phyloP scores from a whole-genome alignment of 116 monocot species.

The Zostera marina region DNA sequence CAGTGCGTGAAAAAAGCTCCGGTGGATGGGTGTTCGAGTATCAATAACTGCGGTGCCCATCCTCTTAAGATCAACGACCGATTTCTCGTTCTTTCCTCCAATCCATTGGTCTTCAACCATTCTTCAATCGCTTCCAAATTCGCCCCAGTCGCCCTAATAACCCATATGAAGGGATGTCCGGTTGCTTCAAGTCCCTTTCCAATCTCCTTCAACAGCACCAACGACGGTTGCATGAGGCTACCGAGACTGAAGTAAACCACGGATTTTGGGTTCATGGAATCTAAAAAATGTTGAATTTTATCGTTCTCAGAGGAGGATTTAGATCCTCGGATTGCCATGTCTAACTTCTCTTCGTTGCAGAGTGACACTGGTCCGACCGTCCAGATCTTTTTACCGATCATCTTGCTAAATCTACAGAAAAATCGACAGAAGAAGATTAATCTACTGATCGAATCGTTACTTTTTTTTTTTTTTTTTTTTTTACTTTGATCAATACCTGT shows the following conservation, averaged over 20 bases:
- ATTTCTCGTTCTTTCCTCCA: constrained; percentile 9
- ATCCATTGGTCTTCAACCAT: constrained; percentile 12
- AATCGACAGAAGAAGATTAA: not conserved
- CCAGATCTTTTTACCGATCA: constrained; percentile 11
- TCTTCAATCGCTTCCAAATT: not conserved
- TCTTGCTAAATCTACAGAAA: not conserved
- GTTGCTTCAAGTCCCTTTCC: constrained; percentile 8
- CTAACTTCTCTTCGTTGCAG: constrained; percentile 3
- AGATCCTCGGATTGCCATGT: constrained; percentile 15
- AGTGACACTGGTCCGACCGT: constrained; percentile 17
- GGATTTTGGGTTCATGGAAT: constrained; percentile 6
- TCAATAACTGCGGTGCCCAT: constrained; percentile 19
- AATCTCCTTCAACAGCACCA: constrained; percentile 9
- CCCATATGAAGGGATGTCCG: constrained; percentile 11
- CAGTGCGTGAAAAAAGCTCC: constrained; percentile 37
- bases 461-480: not conserved
- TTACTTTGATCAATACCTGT: not conserved
- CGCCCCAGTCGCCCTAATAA: not conserved
- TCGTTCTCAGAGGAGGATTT: constrained; percentile 6
- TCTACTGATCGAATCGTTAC: not conserved
- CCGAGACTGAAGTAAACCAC: constrained; percentile 12
- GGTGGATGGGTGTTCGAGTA: constrained; percentile 9
- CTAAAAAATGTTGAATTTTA: not conserved
- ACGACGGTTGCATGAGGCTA: not conserved
- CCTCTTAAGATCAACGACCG: constrained; percentile 8